These are phyloP conservation scores for Trichophyton verrucosum DNA, from an alignment of 2,329 filamentous ascomycete species.

Conservation along the genomic window DNA sequence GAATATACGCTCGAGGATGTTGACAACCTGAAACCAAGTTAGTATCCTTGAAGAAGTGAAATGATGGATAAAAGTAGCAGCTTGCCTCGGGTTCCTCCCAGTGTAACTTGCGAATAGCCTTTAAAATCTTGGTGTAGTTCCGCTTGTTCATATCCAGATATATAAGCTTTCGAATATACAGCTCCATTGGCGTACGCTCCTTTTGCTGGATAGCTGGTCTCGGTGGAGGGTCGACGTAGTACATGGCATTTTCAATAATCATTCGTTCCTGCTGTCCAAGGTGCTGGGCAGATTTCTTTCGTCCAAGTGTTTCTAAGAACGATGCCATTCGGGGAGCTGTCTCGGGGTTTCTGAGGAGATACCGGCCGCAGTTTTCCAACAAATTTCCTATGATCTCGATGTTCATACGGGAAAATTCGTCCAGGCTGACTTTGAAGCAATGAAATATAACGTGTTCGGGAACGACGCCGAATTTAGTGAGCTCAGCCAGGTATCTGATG, in stretches of 20 bases:
- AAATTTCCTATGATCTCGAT: constrained; percentile 97
- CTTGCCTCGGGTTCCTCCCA: constrained; percentile 83
- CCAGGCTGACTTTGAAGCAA: constrained; percentile 90
- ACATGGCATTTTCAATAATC: constrained; percentile 95
- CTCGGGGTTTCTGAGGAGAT: constrained; percentile 81
- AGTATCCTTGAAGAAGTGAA: constrained; percentile 3
- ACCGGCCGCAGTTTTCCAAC: constrained; percentile 90
- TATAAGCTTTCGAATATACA: constrained; percentile 84
- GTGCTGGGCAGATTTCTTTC: constrained; percentile 92
- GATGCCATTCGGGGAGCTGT: constrained; percentile 86
- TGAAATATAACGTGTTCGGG: constrained; percentile 98
- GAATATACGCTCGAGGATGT: constrained; percentile 77
- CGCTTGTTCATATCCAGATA: constrained; percentile 91
- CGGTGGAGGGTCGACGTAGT: constrained; percentile 93
- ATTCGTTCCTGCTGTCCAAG: constrained; percentile 93
- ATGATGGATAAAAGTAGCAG: not conserved
- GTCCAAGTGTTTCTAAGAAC: constrained; percentile 85
- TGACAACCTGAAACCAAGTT: constrained; percentile 44
- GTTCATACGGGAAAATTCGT: constrained; percentile 97
- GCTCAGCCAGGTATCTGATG: constrained; percentile 90
- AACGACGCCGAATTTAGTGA: constrained; percentile 96
- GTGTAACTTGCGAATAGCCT: constrained; percentile 87
- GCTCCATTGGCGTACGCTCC: constrained; percentile 81
- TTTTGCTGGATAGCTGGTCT: constrained; percentile 92
- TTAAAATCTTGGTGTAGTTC: constrained; percentile 84